Conservation (phyloP, 2,329 filamentous ascomycete species). For the Cladosporium sp. region DNA sequence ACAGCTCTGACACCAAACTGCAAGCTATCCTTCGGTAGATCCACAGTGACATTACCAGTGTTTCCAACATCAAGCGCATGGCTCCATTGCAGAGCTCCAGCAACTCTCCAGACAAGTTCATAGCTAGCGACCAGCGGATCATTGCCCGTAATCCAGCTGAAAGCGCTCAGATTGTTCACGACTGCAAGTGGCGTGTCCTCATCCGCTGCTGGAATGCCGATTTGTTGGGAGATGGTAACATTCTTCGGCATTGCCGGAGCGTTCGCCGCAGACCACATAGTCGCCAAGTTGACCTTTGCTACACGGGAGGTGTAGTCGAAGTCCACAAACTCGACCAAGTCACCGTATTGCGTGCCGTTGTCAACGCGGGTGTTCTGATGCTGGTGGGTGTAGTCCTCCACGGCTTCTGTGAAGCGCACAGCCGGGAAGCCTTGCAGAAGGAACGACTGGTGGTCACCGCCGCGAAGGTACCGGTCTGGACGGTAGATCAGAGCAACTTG, state of each 20-base stretch:
- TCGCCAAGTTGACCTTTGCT: conserved; percentile 52
- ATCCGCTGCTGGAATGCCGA: conserved; percentile 25
- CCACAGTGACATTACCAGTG: conserved; percentile 42
- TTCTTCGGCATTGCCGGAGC: conserved; percentile 49
- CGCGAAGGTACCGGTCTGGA: conserved; percentile 53
- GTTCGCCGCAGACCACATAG: conserved; percentile 51
- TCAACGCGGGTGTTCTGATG: conserved; percentile 52
- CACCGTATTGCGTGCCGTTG: conserved; percentile 52
- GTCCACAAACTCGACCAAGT: conserved; percentile 55
- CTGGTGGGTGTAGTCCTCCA: conserved; percentile 56
- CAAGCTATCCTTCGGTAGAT: conserved; percentile 55
- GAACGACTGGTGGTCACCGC: conserved; percentile 55
- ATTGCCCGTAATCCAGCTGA: conserved; percentile 45
- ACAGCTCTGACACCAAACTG: conserved; percentile 54
- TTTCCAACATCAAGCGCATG: conserved; percentile 42
- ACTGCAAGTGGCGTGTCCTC: conserved; percentile 21
- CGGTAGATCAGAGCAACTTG: conserved; percentile 54
- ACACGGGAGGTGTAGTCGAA: conserved; percentile 53
- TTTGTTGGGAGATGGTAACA: conserved; percentile 38
- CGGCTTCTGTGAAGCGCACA: conserved; percentile 55
- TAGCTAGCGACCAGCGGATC: conserved; percentile 44
- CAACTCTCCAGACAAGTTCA: conserved; percentile 55
- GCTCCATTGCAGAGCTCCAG: conserved; percentile 42
- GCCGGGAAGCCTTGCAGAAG: conserved; percentile 53
- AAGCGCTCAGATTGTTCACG: conserved; percentile 44